These are phyloP conservation scores for Lentinula guzmanii DNA, from an alignment of 768 basidiomycete species.

Conservation along the genomic window DNA sequence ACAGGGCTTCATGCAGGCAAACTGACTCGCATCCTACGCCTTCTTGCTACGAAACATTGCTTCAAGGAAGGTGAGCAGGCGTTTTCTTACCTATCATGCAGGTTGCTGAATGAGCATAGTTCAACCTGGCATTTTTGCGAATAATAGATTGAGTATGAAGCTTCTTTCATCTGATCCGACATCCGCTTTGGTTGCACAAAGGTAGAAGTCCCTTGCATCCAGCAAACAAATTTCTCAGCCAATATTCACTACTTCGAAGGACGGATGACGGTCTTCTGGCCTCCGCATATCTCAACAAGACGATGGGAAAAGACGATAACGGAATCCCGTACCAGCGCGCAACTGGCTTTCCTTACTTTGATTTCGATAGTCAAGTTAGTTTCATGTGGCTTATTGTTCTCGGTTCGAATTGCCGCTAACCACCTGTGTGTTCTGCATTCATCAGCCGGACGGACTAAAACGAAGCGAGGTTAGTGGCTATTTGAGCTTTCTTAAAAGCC, in stretches of 20 bases:
- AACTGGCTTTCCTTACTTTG: constrained; percentile 12
- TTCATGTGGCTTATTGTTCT: background rate
- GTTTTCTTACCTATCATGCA: background rate
- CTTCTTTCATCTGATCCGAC: constrained; percentile 26
- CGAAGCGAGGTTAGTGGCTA: constrained; percentile 8
- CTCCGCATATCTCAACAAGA: constrained; percentile 23
- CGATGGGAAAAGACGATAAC: constrained; percentile 11
- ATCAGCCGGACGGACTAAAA: constrained; percentile 10
- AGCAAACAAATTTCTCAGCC: background rate
- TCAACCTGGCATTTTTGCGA: constrained; percentile 29
- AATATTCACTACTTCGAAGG: background rate
- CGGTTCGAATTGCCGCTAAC: background rate
- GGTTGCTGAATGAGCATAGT: constrained; percentile 16
- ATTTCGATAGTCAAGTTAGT: constrained; percentile 11
- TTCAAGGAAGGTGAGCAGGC: constrained; percentile 29
- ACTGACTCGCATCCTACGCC: constrained; percentile 30
- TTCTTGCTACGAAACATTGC: constrained; percentile 32
- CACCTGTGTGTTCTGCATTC: too few species aligned
- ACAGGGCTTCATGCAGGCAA: constrained; percentile 29
- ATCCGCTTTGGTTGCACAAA: constrained; percentile 15
- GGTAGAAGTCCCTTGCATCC: constrained; percentile 12
- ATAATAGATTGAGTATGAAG: constrained; percentile 32
- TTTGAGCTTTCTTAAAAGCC: background rate
- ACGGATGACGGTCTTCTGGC: constrained; percentile 17
- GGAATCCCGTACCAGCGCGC: constrained; percentile 12